Conservation (phyloP, 176 grass and related monocot species). For the Dactylis glomerata region DNA sequence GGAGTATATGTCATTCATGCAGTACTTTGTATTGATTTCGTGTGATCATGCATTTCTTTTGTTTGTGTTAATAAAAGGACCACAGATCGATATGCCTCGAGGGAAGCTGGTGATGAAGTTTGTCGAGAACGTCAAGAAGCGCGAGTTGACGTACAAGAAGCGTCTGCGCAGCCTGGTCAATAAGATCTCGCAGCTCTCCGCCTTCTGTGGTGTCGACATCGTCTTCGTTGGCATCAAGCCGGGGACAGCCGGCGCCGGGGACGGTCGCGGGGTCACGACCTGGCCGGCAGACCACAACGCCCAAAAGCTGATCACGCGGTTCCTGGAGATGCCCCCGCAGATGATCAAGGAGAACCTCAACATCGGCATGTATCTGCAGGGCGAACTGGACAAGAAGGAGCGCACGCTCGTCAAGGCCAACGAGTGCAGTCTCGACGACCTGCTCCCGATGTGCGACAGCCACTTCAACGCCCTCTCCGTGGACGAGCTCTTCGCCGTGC, state of each 20-base stretch:
- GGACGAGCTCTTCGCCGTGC: not conserved
- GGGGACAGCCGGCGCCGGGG: too few species aligned
- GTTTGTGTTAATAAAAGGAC: not conserved
- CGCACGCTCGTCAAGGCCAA: conserved; percentile 1
- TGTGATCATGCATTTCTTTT: not conserved
- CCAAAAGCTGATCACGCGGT: not conserved
- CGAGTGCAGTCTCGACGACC: not conserved
- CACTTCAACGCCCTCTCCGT: not conserved
- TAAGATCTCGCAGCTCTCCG: conserved; percentile 10
- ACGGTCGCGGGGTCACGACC: too few species aligned
- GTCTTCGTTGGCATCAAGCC: not conserved
- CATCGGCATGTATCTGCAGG: not conserved
- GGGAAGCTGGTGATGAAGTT: conserved; percentile 14
- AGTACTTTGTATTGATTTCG: not conserved
- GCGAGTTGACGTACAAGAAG: conserved; percentile 22
- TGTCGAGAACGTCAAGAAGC: conserved; percentile 17
- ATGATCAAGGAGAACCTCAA: not conserved
- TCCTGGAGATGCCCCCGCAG: not conserved
- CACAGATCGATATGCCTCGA: conserved; percentile 19
- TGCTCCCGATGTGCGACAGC: not conserved
- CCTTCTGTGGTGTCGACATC: conserved; percentile 17
- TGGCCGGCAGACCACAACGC: not conserved
- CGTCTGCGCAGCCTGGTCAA: not conserved
- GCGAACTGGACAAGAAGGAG: conserved; percentile 15
- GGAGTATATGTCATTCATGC: too few species aligned